Base-by-base conservation (phyloP, 2,329 filamentous ascomycete genomes). In the Aureobasidium sp. region DNA sequence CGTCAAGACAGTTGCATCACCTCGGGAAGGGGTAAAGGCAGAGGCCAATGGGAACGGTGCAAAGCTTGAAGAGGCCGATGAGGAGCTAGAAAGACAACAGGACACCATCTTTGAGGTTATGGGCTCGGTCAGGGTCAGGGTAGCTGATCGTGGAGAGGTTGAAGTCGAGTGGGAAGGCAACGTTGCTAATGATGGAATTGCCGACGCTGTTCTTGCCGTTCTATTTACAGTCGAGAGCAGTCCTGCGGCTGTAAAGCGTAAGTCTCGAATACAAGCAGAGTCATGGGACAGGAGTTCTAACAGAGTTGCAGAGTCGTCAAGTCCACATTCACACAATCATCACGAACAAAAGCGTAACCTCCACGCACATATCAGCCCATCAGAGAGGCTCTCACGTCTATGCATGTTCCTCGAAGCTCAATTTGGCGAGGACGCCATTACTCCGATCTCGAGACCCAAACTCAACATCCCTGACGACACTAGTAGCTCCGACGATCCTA, bases 151-250 rank as follows among this genome's bases (percentile, higher is more conserved):
- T 65, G 89, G 92, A 62, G 87, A 94, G 71, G 84, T 97, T 6
- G 92, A 95, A 73, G 80, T 97, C 2, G 92, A 96, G 75, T 99
- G 94, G 94, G 93, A 97, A 73, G 94, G 92, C 63, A 99, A 97
- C 73, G 89, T 96, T 78, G 87, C 97, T 71, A 99, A 97, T 73
- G 94, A 99, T 71, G 90, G 92, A 64, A 95, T 99, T 70, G 94
- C 94, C n/a, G 94, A 99, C 75, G 92, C 94, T 17, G 89, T 97
- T 61, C 90, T 97, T 81, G 92, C 92, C 0, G 91, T 97, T 2
- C 82, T 99, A 12, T 86, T 96, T 68, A 92, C 89, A 0, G 90
- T 96, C 26, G 94, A 99, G 76, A 95, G 88, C 74, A 96, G 90
- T 60, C 94, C 93, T 5, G 94, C 94, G 15, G 93, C 94, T 13